Conservation (phyloP, 805 yeast species). For the Debaryomyces prosopidis region DNA sequence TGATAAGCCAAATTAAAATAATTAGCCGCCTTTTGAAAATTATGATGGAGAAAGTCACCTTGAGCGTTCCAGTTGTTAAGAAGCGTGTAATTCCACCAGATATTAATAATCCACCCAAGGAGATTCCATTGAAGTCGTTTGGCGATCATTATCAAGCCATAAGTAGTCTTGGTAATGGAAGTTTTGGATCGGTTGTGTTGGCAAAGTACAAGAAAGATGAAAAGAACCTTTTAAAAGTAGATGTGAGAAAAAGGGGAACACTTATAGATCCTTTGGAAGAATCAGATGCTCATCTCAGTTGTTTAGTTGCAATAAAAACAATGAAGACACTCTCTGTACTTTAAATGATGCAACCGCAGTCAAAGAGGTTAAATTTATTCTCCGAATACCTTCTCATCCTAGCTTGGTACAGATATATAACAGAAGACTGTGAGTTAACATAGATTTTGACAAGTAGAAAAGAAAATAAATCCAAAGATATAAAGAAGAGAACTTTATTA, state of each 20-base stretch:
- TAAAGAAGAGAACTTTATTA: too few relatives aligned
- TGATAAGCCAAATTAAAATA: background rate
- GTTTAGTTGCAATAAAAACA: conserved; percentile 76
- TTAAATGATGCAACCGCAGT: conserved; percentile 39
- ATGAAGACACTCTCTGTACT: conserved; percentile 50
- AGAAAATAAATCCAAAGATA: too few relatives aligned
- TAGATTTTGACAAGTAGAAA: too few relatives aligned
- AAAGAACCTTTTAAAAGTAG: conserved; percentile 16
- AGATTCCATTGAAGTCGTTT: conserved; percentile 13
- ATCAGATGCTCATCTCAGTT: conserved; percentile 16
- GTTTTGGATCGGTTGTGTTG: conserved; percentile 70
- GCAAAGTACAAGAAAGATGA: conserved; percentile 48
- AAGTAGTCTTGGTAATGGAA: conserved; percentile 66
- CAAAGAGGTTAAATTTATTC: conserved; percentile 67
- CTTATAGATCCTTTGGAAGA: conserved; percentile 46
- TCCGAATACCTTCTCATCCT: conserved; percentile 68
- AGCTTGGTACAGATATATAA: conserved; percentile 76
- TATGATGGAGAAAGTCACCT: background rate
- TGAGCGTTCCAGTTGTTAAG: background rate
- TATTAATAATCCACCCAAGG: conserved; percentile 10
- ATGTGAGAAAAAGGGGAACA: conserved; percentile 38
- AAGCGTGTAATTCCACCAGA: conserved; percentile 2
- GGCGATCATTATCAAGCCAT: conserved; percentile 44
- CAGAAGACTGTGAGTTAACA: too few relatives aligned
- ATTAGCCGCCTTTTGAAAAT: background rate